Conservation (phyloP, 257 asterid genomes). For the Solanum dulcamara region DNA sequence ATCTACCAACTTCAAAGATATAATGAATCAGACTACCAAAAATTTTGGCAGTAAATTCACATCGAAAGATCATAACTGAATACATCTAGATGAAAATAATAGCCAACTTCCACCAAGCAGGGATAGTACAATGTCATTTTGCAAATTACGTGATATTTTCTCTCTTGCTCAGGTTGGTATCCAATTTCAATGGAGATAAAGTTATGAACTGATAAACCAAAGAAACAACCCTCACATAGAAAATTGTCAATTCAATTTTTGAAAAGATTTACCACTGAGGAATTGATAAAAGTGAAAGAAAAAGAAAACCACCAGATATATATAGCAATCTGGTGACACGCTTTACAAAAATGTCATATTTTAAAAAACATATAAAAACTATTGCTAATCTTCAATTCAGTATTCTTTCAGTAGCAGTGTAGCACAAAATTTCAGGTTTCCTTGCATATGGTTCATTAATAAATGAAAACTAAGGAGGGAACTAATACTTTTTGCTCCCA, state of each 20-base stretch:
- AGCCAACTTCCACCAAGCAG: not conserved
- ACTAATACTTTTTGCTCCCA: not conserved
- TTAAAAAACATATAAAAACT: not conserved
- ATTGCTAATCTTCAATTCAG: not conserved
- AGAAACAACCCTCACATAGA: not conserved
- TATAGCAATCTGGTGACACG: not conserved
- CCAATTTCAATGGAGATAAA: not conserved
- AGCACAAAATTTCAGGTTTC: not conserved
- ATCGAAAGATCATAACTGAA: not conserved
- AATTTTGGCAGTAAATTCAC: not conserved
- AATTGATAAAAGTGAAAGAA: too few relatives aligned
- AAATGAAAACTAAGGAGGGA: not conserved
- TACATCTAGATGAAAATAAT: not conserved
- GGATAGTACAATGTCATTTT: not conserved
- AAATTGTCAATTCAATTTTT: not conserved
- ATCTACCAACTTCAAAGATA: not conserved
- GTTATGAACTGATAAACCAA: not conserved
- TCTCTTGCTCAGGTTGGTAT: not conserved
- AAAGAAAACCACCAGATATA: not conserved
- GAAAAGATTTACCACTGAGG: not conserved
- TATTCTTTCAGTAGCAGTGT: not conserved
- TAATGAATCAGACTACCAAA: not conserved
- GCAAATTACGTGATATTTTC: not conserved
- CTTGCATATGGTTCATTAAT: not conserved
- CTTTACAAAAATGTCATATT: not conserved